These are phyloP conservation scores for Trichoderma sp. DNA, from an alignment of 2,329 filamentous ascomycete genomes.

Conservation along the genomic window DNA sequence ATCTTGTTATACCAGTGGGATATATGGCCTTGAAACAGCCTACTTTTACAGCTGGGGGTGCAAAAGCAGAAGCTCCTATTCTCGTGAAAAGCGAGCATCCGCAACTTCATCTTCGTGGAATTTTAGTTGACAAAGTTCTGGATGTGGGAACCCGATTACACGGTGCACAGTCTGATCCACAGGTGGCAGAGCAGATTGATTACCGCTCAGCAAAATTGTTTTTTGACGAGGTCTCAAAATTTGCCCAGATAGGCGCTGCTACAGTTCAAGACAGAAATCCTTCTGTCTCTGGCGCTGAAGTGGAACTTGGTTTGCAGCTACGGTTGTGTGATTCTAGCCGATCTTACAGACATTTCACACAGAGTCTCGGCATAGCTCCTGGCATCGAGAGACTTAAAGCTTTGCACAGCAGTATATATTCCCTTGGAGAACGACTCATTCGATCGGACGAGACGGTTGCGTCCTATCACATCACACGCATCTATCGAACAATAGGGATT, in stretches of 20 bases:
- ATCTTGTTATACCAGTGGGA: constrained; percentile 28
- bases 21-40: constrained; percentile 28
- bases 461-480: constrained; percentile 24
- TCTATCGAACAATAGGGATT: constrained; percentile 26
- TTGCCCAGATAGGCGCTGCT: constrained; percentile 20
- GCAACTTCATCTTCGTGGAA: constrained; percentile 24
- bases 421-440: constrained; percentile 23
- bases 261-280: too few relatives aligned
- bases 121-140: constrained; percentile 26
- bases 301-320: constrained; percentile 6
- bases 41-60: constrained; percentile 28
- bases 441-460: constrained; percentile 6
- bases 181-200: constrained; percentile 23
- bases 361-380: not conserved
- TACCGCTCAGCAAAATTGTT: constrained; percentile 26
- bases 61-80: not conserved
- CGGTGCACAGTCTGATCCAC: not conserved
- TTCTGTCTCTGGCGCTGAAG: not conserved
- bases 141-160: constrained; percentile 25
- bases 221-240: constrained; percentile 29
- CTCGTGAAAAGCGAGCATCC: constrained; percentile 15
- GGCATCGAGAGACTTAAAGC: constrained; percentile 16
- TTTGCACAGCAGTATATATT: not conserved
- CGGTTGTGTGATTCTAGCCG: constrained; percentile 27
- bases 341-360: constrained; percentile 16